Evolutionary conservation across 768 basidiomycete species (phyloP).

Genomic region (Boletus insuetus): DNA sequence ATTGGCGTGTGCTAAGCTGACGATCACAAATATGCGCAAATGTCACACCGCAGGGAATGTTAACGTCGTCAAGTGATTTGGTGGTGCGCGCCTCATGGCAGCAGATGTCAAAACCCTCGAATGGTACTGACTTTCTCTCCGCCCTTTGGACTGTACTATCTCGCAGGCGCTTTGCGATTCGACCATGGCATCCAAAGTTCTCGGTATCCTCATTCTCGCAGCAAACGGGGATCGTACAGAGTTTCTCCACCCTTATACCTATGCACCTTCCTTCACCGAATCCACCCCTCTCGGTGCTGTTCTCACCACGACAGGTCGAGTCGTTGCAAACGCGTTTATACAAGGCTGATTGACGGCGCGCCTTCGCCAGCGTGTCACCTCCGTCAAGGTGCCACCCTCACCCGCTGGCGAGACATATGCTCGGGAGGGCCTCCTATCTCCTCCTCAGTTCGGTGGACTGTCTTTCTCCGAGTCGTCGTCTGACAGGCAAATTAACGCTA

Average conservation of each 20-base stretch:
- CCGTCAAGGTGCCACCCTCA: too few relatives aligned
- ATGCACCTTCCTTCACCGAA: conserved; percentile 59
- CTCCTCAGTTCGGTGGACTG: too few relatives aligned
- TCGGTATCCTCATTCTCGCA: conserved; percentile 74
- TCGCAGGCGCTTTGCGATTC: conserved; percentile 13
- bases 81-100: conserved; percentile 30
- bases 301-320: conserved; percentile 48
- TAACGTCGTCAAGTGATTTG: conserved; percentile 25
- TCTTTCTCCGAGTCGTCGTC: too few relatives aligned
- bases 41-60: too few relatives aligned
- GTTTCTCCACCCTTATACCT: conserved; percentile 67
- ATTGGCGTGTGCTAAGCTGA: too few relatives aligned
- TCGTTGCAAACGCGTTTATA: too few relatives aligned
- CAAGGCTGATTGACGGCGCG: too few relatives aligned
- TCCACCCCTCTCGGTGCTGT: conserved; percentile 77
- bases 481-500: too few relatives aligned
- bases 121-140: conserved; percentile 1
- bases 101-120: conserved; percentile 29
- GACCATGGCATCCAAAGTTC: conserved; percentile 39
- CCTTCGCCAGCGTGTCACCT: too few relatives aligned
- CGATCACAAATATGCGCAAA: too few relatives aligned
- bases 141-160: neutral
- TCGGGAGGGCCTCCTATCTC: too few relatives aligned
- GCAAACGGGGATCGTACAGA: conserved; percentile 72
- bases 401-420: too few relatives aligned